phyloP scores from a whole-genome alignment of 176 grass and related monocot genomes.

The Stipa capillata region DNA sequence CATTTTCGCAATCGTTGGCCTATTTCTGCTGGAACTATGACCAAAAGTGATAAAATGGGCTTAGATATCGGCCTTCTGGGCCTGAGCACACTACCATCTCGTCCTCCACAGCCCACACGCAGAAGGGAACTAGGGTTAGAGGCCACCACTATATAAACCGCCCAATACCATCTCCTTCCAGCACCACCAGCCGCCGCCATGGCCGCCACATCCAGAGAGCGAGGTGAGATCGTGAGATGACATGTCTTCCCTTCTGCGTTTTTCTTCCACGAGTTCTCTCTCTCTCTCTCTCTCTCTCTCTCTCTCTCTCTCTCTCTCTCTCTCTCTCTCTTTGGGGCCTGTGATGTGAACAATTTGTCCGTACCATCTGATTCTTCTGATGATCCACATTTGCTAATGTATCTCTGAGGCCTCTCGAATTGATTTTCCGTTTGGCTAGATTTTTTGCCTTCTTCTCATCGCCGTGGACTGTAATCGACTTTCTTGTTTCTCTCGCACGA shows the following conservation, averaged over 20 bases:
- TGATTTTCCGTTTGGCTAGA: neutral
- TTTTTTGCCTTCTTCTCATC: neutral
- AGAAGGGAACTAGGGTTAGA: slow-evolving; percentile 11
- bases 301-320: neutral
- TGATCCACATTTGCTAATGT: neutral
- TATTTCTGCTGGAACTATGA: too few species aligned
- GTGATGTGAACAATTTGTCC: slow-evolving; percentile 35
- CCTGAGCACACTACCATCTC: neutral
- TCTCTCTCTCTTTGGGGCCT: neutral
- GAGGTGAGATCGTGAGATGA: neutral
- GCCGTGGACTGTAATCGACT: neutral
- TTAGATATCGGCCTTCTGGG: neutral
- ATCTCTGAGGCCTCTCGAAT: slow-evolving; percentile 19
- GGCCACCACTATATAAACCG: neutral
- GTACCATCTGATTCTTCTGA: slow-evolving; percentile 56
- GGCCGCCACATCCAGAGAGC: too few species aligned
- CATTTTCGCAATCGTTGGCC: too few species aligned
- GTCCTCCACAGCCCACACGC: neutral
- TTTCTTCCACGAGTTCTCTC: neutral
- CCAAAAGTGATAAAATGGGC: too few species aligned
- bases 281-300: neutral
- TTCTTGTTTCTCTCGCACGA: neutral
- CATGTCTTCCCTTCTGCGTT: too few species aligned
- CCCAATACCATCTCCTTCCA: neutral
- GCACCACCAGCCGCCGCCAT: neutral